phyloP scores from a whole-genome alignment of 495 filamentous ascomycete species.

The Talaromyces nanjingensis region DNA sequence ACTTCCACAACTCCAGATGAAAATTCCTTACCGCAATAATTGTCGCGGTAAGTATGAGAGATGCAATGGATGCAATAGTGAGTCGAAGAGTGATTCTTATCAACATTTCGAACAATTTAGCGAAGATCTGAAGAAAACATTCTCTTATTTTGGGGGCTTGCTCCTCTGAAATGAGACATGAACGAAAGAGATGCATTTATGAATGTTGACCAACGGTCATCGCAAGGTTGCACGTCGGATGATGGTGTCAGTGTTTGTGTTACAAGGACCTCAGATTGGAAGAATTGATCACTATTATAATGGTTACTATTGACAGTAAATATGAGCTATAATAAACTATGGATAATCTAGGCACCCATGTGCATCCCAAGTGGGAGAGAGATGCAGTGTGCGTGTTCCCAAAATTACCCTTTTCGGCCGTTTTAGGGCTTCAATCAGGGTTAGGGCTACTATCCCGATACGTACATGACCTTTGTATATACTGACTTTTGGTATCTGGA shows the following conservation, averaged over 20 bases:
- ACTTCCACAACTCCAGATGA: background rate
- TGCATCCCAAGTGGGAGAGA: too few relatives aligned
- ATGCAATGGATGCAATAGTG: background rate
- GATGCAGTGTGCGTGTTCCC: background rate
- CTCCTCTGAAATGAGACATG: background rate
- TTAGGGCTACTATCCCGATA: background rate
- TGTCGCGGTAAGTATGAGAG: background rate
- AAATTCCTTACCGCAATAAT: background rate
- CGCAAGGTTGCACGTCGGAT: background rate
- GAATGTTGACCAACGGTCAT: background rate
- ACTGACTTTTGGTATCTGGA: background rate
- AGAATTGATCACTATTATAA: too few relatives aligned
- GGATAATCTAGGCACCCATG: too few relatives aligned
- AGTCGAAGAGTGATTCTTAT: background rate
- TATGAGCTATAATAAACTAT: too few relatives aligned
- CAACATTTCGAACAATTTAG: background rate
- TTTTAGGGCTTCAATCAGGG: background rate
- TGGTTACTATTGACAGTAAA: too few relatives aligned
- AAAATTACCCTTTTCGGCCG: background rate
- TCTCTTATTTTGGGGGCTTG: background rate
- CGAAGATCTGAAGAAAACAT: too few relatives aligned
- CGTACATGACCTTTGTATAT: background rate
- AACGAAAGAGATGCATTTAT: background rate
- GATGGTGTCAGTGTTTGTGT: background rate
- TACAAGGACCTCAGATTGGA: background rate